Base-by-base conservation (phyloP, 164 flowering plant species). In the Annona cherimola region DNA sequence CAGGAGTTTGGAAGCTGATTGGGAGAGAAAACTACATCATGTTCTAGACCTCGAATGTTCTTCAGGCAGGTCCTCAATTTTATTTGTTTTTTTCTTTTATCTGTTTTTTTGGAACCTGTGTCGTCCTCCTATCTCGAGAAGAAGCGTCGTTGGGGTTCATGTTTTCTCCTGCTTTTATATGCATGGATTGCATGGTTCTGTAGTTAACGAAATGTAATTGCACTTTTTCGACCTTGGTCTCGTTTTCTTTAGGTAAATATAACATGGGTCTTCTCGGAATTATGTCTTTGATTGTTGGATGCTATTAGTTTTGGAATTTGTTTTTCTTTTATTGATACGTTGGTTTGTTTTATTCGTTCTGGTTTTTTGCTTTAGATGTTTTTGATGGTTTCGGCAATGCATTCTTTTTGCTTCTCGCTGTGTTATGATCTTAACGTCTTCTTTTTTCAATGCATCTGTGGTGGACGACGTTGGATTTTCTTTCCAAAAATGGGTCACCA, bases 81-180 rank as follows among this genome's bases (percentile, higher is more conserved):
- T 39, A 39, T 41, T 69, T 39, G 9, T 66, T 61, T 60, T 75
- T 3, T 20, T 39, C 12, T 35, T 5, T 55, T 70, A 39, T 9
- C 16, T 5, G 3, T 71, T 41, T 11, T 61, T 63, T 57, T 3
- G 71, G 64, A 26, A 19, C 4, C 40, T 72, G 68, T 71, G 71
- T 44, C 43, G 42, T 72, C 40, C 67, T 69, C 61, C 45, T 26
- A 61, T 66, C 55, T 73, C 57, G 73, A 69, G 70, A 65, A 69
- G 70, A 65, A 12, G 59, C 63, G 40, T 63, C 43, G 59, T 14
- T 65, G 70, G 61, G 62, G 50, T 67, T 63, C 50, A 46, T 20
- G 54, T 68, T 45, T 50, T 63, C 16, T 40, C 11, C 5, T 70
- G 39, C 61, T 14, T 26, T 35, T 68, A 43, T 64, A 61, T 61